Conservation (phyloP, 768 basidiomycete genomes). For the Lactarius trivialis region DNA sequence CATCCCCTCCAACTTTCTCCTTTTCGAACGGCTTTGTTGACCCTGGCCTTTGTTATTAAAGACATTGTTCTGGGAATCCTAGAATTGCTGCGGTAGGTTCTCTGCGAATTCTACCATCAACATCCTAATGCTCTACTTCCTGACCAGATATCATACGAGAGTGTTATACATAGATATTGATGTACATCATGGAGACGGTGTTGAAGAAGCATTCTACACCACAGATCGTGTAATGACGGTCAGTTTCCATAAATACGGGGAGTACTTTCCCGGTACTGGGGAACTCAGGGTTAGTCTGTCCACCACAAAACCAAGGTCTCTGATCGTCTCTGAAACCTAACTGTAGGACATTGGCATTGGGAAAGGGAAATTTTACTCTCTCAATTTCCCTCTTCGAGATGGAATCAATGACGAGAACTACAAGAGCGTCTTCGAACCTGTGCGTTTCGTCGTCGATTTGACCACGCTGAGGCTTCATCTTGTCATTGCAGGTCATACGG, state of each 20-base stretch:
- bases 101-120: not conserved
- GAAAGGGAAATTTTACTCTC: constrained; percentile 89
- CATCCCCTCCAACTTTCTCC: constrained; percentile 20
- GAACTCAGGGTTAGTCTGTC: constrained; percentile 66
- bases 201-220: constrained; percentile 98
- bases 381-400: constrained; percentile 93
- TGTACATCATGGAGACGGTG: constrained; percentile 97
- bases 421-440: constrained; percentile 91
- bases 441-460: constrained; percentile 33
- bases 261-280: constrained; percentile 99
- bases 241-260: constrained; percentile 98
- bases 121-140: not conserved
- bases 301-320: not conserved
- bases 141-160: constrained; percentile 77
- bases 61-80: constrained; percentile 97
- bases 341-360: constrained; percentile 82
- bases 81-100: constrained; percentile 72
- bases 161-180: constrained; percentile 99
- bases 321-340: not conserved
- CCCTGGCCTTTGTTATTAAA: constrained; percentile 28
- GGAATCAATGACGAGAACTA: constrained; percentile 95
- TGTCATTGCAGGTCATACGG: constrained; percentile 63
- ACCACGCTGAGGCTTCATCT: not conserved
- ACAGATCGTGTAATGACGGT: constrained; percentile 98
- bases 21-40: not conserved